phyloP scores from a whole-genome alignment of 345 rosid species.

The Dipteronia sinensis region DNA sequence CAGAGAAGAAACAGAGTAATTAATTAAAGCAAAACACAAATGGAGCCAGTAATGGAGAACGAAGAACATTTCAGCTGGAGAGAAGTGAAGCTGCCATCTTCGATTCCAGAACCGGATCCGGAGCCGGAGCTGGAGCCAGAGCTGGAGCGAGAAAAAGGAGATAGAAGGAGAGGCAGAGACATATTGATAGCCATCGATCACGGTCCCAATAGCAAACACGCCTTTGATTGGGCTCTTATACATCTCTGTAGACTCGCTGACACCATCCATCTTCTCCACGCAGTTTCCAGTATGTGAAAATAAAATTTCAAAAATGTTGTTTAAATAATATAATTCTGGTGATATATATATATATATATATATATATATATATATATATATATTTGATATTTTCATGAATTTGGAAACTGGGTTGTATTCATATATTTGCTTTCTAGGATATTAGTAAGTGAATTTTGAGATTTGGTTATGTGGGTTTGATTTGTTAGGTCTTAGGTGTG shows the following conservation, averaged over 20 bases:
- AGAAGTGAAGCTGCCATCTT: slow-evolving; percentile 62
- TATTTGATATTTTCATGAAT: no score
- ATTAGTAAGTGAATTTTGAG: neutral
- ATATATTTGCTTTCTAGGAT: neutral
- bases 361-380: no score
- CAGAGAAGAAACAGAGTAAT: neutral
- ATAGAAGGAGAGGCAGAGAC: slow-evolving; percentile 70
- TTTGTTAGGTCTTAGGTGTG: slow-evolving; percentile 49
- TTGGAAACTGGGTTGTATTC: no score
- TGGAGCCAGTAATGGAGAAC: slow-evolving; percentile 61
- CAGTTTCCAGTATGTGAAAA: slow-evolving; percentile 59
- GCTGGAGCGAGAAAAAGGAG: slow-evolving; percentile 72
- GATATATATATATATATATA: no score
- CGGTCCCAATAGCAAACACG: slow-evolving; percentile 70
- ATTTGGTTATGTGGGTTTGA: slow-evolving; percentile 5
- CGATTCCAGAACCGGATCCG: slow-evolving; percentile 29
- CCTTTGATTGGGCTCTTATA: slow-evolving; percentile 71
- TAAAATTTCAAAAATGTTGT: no score
- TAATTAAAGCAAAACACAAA: neutral
- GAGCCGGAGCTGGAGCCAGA: slow-evolving; percentile 66
- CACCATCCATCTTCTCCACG: slow-evolving; percentile 83
- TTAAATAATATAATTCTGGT: no score
- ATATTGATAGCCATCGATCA: slow-evolving; percentile 61
- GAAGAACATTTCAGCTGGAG: slow-evolving; percentile 68
- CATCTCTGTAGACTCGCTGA: slow-evolving; percentile 85